Base-by-base conservation (phyloP, 148 eudicot species). In the Heliamphora exappendiculata region DNA sequence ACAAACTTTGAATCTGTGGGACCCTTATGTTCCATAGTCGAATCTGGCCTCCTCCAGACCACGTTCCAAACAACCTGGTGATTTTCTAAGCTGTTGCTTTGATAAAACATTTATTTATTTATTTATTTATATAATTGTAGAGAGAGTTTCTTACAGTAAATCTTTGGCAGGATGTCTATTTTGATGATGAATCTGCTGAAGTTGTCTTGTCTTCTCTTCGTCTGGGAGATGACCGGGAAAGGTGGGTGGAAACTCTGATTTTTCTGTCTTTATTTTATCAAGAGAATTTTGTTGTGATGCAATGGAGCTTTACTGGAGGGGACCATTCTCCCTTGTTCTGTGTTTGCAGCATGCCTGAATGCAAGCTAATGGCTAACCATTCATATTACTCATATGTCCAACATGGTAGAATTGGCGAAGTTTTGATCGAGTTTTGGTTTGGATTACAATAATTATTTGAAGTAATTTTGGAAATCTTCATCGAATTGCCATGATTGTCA, bases 111-210 rank as follows among this genome's bases (percentile, higher is more conserved):
- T n/a, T n/a, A n/a, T n/a, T n/a, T 13, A 8, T 60, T 36, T 14
- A 12, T 60, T 7, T 34, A 51, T 28, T 31, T 36, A 17, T n/a
- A 42, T 44, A 19, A 67, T 26, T 41, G 50, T 41, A 41, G 28
- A 42, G 5, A 24, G 7, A 9, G 69, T 31, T 42, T 75, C 77
- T 78, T 20, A 39, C 28, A 47, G 54, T 55, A 17, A 72, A n/a
- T 50, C 64, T 82, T 84, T 77, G 72, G 66, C 87, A 95, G 97
- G 99, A 95, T 79, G 91, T 95, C 9, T 95, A 92, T 78, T 89
- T 95, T 84, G 99, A 95, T 75, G 99, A 93, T 75, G 99, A 92
- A 76, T 91, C 97, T 76, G 97, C 99, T 72, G 99, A 95, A 84
- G 97, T 95, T 60, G 97, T 93, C 45, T 91, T 95, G 79, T 95